Base-by-base conservation (phyloP, 495 filamentous ascomycete species). In the Oleoguttula mirabilis region DNA sequence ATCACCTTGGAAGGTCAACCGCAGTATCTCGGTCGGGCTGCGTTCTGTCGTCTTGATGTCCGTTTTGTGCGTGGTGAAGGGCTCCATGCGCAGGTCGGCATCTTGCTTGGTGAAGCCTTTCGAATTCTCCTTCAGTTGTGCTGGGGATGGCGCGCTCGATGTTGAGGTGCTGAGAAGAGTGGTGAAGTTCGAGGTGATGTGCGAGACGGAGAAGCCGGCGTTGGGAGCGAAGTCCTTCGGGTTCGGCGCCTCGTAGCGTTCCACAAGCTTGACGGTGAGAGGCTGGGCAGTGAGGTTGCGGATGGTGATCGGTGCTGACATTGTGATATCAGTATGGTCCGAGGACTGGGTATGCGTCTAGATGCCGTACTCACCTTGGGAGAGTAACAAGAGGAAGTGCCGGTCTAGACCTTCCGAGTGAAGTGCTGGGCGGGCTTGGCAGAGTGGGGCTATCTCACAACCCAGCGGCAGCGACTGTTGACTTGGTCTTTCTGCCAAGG, bases 211-310 rank as follows among this genome's bases (percentile, higher is more conserved):
- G 30, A 74, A 55, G 33, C 64, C 65, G 27, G 56, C 46, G 34
- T 57, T 59, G 34, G 38, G 45, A 22, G 56, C 54, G 31, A 70
- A 60, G 38, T 68, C 14, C 21, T 40, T 30, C 3, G 61, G 0
- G 65, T 62, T 48, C 66, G 59, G 55, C 10, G 56, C 54, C 41
- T 55, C 73, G 55, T 87, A 86, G 43, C 75, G 80, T 59, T 93
- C 80, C 41, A 93, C 67, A 42, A 72, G 62, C 60, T 75, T 84
- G 51, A 96, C 65, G 32, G 77, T 72, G 21, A 95, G 64, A 1
- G 77, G 67, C 4, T 70, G 82, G 47, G 75, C 65, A 27, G 87
- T 88, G 43, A 94, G 69, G 58, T 98, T 98, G 50, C 88, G 88
- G 58, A 98, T 77, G 4, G 76, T 86, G 32, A 96, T 61, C 14